Evolutionary conservation across 257 asterid genomes (phyloP), one percentile per base, ranked within the genome.

Genomic region (Salvia splendens): DNA sequence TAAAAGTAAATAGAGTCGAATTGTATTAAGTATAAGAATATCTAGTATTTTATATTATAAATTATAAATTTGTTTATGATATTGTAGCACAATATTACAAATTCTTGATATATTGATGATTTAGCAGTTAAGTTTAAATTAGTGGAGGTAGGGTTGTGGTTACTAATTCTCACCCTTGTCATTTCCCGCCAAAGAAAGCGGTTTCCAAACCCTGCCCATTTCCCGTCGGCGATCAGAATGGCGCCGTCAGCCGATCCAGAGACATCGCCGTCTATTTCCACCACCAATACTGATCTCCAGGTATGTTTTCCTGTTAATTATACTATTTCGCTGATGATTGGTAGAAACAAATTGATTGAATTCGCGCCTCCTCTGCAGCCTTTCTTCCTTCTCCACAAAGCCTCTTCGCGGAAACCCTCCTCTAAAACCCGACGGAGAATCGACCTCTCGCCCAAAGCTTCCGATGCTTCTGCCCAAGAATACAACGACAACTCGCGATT

Each of bases 351-450:
- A 48, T 58, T 53, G 53, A 45, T 48, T 12, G 9, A 64, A 65
- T 46, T 51, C 49, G 8, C 15, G 14, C 38, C 3, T 65, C 28
- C 53, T 42, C 67, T 52, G 74, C 76, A 94, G 97, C 91, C 99
- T 15, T 90, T 84, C 82, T 94, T 84, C 73, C 75, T 94, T 73
- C 95, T 88, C 47, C 97, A 88, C 74, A 87, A 79, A 68, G 92
- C 95, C 10, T 69, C 95, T 46, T 69, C 80, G 42, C 73, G 78
- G 1, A 84, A 87, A 43, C 59, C 86, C n/a, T 64, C 84, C 7
- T 74, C 79, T 1, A 83, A 85, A 79, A 62, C 51, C 67, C 40
- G 86, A 6, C 79, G 89, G 55, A 81, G 74, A 77, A 90, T 83
- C 72, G 89, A 92, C 24, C 75, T 82, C 7, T 83, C 84, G 10